Evolutionary conservation across 1,284 basidiomycete genomes (phyloP).

Genomic region (Heterobasidion parviporum): DNA sequence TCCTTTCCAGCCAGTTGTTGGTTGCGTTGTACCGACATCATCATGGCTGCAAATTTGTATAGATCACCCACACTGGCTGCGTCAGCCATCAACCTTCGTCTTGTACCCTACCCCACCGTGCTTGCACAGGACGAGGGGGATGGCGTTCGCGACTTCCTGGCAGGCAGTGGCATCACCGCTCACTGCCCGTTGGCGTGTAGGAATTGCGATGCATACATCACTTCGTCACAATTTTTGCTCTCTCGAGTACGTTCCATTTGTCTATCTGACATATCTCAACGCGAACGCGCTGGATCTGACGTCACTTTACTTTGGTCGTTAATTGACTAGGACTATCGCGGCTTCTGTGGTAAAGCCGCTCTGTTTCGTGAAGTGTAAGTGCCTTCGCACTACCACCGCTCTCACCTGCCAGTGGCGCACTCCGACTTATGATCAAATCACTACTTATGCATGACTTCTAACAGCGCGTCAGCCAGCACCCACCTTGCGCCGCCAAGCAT

Average conservation of each 20-base stretch:
- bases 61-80: too few species aligned
- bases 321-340: slow-evolving; percentile 1
- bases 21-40: too few species aligned
- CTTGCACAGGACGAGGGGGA: too few species aligned
- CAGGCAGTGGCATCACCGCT: neutral
- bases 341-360: slow-evolving; percentile 3
- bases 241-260: neutral
- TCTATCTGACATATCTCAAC: too few species aligned
- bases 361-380: neutral
- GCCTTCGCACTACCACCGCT: too few species aligned
- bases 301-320: neutral
- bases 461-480: neutral
- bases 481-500: slow-evolving; percentile 18
- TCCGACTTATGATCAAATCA: too few species aligned
- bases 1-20: too few species aligned
- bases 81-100: too few species aligned
- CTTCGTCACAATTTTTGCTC: neutral
- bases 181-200: slow-evolving; percentile 2
- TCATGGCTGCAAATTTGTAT: too few species aligned
- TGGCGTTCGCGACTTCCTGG: too few species aligned
- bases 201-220: slow-evolving; percentile 2
- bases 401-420: too few species aligned
- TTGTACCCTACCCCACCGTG: too few species aligned
- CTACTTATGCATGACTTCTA: neutral
- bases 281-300: neutral